Base-by-base conservation (phyloP, 345 rosid species). In the Nephelium lappaceum region DNA sequence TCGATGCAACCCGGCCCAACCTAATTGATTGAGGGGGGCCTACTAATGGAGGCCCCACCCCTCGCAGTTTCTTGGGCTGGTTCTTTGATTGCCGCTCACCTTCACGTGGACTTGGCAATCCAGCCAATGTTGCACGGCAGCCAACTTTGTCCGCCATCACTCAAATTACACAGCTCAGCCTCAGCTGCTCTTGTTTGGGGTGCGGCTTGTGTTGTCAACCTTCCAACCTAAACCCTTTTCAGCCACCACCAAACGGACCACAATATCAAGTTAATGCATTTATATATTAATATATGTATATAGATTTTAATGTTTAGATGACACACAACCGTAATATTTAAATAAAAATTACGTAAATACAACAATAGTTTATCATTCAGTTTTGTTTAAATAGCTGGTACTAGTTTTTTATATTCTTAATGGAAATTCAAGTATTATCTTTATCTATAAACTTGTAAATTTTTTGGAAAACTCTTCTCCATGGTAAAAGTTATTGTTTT, bases 51-150 rank as follows among this genome's bases (percentile, higher is more conserved):
- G 67, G 67, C 18, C 72, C 77, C 53, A 42, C 21, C 36, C 21
- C 5, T n/a, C 49, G 7, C 14, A 1, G 3, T 21, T 62, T 15
- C 69, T 65, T 12, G 21, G 62, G 25, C 9, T 0, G 21, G 11
- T 19, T 72, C 51, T 11, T 55, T 24, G 73, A 71, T 21, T 14
- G 41, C 62, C 64, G 42, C 69, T 76, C 67, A 57, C 69, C 73
- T 51, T 63, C 73, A 65, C 69, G 49, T 55, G 73, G 24, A 57
- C 3, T 5, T 55, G 21, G 25, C 12, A 4, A 62, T 69, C 45
- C 82, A 60, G 43, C 78, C 62, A 36, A 69, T 38, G 6, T 16
- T 23, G 66, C 75, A 21, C 18, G 73, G 25, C 1, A 1, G 41
- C 23, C 19, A 21, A 23, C 15, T 15, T 66, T 65, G 69, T 65